phyloP scores from a whole-genome alignment of 257 asterid genomes.

The Leptodermis oblonga region DNA sequence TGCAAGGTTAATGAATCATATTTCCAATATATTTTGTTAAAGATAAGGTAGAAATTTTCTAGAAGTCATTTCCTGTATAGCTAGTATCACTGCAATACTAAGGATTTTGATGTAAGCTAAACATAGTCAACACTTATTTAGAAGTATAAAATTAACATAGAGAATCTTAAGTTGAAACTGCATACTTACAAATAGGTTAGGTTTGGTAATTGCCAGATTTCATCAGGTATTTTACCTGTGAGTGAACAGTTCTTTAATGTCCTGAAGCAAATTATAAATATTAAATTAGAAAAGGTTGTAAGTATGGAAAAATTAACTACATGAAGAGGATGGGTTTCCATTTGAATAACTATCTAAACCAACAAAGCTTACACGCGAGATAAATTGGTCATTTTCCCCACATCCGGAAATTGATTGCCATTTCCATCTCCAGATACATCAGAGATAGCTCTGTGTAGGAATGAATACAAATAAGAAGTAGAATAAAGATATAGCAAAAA shows the following conservation, averaged over 20 bases:
- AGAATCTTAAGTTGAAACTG: no score
- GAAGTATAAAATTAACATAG: no score
- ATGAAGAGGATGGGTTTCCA: no score
- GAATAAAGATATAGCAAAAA: not conserved
- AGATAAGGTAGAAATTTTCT: not conserved
- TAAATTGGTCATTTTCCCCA: not conserved
- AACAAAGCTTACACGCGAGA: not conserved
- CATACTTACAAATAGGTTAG: constrained; percentile 8
- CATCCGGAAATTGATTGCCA: not conserved
- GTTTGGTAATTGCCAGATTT: not conserved
- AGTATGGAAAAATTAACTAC: no score
- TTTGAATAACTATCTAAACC: not conserved
- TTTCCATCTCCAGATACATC: not conserved
- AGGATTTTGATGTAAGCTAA: no score
- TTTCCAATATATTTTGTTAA: no score
- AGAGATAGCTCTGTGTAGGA: not conserved
- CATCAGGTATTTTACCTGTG: constrained; percentile 6
- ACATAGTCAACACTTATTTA: no score
- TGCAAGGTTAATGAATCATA: no score
- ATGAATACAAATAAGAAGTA: not conserved
- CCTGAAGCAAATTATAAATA: not conserved
- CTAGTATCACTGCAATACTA: no score
- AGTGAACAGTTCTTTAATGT: no score
- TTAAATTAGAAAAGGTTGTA: not conserved
- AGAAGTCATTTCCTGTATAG: no score